These are phyloP conservation scores for Cystobasidium onofrii DNA, from an alignment of 768 basidiomycete genomes.

Conservation along the genomic window DNA sequence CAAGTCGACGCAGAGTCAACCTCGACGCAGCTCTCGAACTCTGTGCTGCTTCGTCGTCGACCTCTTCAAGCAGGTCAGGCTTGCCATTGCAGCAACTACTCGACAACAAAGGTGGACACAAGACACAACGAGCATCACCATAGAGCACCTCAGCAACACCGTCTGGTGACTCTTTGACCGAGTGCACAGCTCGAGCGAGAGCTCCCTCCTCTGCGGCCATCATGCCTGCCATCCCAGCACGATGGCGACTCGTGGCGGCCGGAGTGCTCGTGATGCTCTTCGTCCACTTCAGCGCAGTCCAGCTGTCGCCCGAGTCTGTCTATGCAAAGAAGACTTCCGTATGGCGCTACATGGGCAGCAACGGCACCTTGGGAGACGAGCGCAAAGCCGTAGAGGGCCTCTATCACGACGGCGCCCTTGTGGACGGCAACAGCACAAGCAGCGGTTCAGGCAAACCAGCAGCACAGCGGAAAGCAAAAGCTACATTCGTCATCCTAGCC, in stretches of 20 bases:
- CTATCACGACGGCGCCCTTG: neutral
- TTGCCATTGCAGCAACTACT: too few relatives aligned
- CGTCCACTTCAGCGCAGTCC: slow-evolving; percentile 7
- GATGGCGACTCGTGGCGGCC: slow-evolving; percentile 7
- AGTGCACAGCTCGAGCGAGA: neutral
- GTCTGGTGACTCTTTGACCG: neutral
- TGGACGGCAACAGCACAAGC: neutral
- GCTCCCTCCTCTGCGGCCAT: neutral
- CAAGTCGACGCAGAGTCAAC: too few relatives aligned
- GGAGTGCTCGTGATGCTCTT: slow-evolving; percentile 11
- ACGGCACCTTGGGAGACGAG: neutral
- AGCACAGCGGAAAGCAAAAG: slow-evolving; percentile 49
- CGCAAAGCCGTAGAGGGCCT: neutral
- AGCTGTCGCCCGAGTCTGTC: neutral
- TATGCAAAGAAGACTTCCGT: slow-evolving; percentile 29
- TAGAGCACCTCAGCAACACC: too few relatives aligned
- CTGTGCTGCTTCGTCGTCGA: too few relatives aligned
- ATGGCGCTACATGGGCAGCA: neutral
- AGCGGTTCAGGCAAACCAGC: neutral
- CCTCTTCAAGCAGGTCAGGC: too few relatives aligned
- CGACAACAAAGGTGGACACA: too few relatives aligned
- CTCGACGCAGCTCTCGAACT: too few relatives aligned
- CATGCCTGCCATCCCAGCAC: slow-evolving; percentile 30
- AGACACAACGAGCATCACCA: too few relatives aligned
- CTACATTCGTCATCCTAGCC: slow-evolving; percentile 71